Conservation (phyloP, 345 rosid species). For the Acer yangbiense region DNA sequence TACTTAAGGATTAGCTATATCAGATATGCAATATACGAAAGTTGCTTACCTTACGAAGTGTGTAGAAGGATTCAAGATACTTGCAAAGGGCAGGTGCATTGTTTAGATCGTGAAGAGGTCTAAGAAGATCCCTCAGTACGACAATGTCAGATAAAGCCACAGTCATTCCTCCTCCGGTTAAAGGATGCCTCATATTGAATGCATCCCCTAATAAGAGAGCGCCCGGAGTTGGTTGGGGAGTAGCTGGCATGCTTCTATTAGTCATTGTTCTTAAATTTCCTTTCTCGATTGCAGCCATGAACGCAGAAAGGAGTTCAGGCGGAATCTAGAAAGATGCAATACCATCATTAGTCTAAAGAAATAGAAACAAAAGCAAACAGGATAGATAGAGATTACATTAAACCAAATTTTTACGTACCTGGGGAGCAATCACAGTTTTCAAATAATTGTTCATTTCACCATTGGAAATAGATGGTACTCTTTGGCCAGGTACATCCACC, state of each 20-base stretch:
- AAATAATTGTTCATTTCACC: slow-evolving; percentile 12
- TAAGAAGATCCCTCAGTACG: slow-evolving; percentile 7
- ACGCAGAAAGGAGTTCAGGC: background rate
- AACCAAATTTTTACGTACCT: background rate
- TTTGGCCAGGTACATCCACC: slow-evolving; percentile 2
- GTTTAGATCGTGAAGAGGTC: background rate
- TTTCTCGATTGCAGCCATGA: background rate
- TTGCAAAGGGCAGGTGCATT: slow-evolving; percentile 12
- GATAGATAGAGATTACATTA: background rate
- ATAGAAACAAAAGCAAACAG: background rate
- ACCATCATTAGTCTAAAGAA: background rate
- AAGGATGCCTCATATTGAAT: slow-evolving; percentile 12
- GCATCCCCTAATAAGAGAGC: slow-evolving; percentile 5
- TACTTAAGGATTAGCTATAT: background rate
- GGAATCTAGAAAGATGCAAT: slow-evolving; percentile 7
- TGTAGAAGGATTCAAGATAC: slow-evolving; percentile 4
- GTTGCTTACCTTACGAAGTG: background rate
- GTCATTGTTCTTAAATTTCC: slow-evolving; percentile 13
- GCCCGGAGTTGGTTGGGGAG: background rate
- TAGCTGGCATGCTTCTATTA: slow-evolving; percentile 9
- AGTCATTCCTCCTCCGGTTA: slow-evolving; percentile 18
- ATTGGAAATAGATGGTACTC: slow-evolving; percentile 10
- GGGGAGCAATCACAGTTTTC: slow-evolving; percentile 13
- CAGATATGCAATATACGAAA: background rate
- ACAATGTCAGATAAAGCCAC: slow-evolving; percentile 17